Conservation (phyloP, 2,329 filamentous ascomycete species). For the Aureobasidium sp. region DNA sequence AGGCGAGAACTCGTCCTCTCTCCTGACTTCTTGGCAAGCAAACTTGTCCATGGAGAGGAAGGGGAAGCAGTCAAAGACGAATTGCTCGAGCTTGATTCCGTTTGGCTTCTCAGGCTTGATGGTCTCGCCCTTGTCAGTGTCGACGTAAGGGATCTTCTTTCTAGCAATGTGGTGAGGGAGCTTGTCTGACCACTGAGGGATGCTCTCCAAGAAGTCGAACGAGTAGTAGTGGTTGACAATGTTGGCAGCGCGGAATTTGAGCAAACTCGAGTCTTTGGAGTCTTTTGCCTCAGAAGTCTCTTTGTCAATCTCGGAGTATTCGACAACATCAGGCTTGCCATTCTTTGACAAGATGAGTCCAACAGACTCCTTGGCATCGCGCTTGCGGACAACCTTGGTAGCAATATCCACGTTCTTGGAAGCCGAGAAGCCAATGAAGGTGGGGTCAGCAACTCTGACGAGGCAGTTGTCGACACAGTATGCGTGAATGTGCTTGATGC, state of each 20-base stretch:
- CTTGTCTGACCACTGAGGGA: constrained; percentile 75
- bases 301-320: constrained; percentile 94
- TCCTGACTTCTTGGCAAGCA: constrained; percentile 88
- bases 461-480: constrained; percentile 99
- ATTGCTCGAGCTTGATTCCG: constrained; percentile 98
- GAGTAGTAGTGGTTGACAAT: constrained; percentile 99
- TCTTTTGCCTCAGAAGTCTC: constrained; percentile 86
- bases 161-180: constrained; percentile 92
- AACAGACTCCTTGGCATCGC: constrained; percentile 90
- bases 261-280: constrained; percentile 65
- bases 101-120: constrained; percentile 93
- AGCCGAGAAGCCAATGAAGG: constrained; percentile 90
- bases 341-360: constrained; percentile 93
- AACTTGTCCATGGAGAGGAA: constrained; percentile 80
- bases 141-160: constrained; percentile 91
- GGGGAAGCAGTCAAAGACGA: constrained; percentile 97
- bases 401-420: constrained; percentile 86
- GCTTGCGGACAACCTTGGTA: constrained; percentile 99
- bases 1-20: constrained; percentile 96
- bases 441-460: constrained; percentile 95
- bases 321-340: constrained; percentile 91
- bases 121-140: constrained; percentile 61
- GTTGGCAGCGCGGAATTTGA: constrained; percentile 96
- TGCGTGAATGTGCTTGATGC: constrained; percentile 89
- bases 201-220: constrained; percentile 81